phyloP scores from a whole-genome alignment of 306 rosid genomes.

The Castanea sativa region DNA sequence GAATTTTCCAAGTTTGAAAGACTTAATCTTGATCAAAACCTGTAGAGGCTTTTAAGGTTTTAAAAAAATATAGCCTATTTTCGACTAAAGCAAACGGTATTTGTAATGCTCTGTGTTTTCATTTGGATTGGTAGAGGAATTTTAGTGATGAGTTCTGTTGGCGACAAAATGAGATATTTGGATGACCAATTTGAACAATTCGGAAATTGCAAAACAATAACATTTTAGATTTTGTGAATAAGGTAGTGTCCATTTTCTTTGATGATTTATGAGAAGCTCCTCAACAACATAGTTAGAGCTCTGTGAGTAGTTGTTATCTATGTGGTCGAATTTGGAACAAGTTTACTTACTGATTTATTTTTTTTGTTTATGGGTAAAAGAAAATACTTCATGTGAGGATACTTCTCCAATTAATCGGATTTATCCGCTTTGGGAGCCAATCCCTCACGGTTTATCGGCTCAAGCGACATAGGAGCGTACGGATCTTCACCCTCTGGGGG shows the following conservation, averaged over 20 bases:
- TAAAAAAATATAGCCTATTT: background rate
- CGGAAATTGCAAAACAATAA: conserved; percentile 60
- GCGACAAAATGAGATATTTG: conserved; percentile 39
- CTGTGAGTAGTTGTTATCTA: conserved; percentile 40
- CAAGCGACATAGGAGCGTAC: too few species aligned
- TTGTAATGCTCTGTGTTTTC: background rate
- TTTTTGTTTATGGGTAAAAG: background rate
- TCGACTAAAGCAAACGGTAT: background rate
- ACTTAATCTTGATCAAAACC: background rate
- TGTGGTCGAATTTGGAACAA: background rate
- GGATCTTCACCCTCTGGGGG: too few species aligned
- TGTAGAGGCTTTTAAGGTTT: background rate
- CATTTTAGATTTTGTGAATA: conserved; percentile 67
- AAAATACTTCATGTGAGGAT: background rate
- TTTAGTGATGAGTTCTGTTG: conserved; percentile 3
- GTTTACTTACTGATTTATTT: background rate
- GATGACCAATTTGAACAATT: conserved; percentile 38
- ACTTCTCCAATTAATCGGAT: too few species aligned
- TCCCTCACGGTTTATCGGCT: too few species aligned
- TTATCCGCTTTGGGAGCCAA: too few species aligned
- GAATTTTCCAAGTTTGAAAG: background rate
- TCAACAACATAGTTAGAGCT: conserved; percentile 49
- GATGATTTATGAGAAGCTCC: conserved; percentile 60
- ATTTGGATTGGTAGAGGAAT: background rate
- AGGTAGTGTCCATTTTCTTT: conserved; percentile 67